Base-by-base conservation (phyloP, 2,329 filamentous ascomycete species). In the Magnaporthiopsis poae region DNA sequence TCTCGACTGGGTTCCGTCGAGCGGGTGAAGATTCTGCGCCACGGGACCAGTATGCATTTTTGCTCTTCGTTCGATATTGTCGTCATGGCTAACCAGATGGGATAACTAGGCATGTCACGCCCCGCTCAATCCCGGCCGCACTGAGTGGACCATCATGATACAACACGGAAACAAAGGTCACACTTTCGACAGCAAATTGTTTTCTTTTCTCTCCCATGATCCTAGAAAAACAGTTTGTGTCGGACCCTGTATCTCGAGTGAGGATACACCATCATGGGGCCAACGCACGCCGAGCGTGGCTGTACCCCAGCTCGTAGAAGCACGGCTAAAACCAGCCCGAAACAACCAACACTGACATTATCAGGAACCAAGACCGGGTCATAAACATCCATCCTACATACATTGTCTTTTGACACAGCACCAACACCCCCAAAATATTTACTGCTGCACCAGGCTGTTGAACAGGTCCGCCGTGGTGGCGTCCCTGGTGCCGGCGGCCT, bases 381-480 rank as follows among this genome's bases (percentile, higher is more conserved):
- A 46, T 46, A 46, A 13, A 5, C 31, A 31, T 31, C 31, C 31
- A 46, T 46, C 39, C 13, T 46, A 18, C 39, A 46, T 46, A 18
- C 39, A 46, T 5, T 15, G 15, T 46, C 75, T 65, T 65, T 12
- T 11, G 80, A 80, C 29, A 78, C 78, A 3, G 3, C 1, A 56
- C 25, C 21, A 56, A 5, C 2, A 21, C 15, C 46, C 7, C 21
- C 7, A 11, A 25, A 9, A n/a, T 2, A 18, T 11, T n/a, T 56
- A 56, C 46, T 56, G 46, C 46, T 56, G 46, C 12, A 81, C 71
- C n/a, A 73, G 69, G 12, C 70, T 68, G 73, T 81, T 81, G 76
- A 78, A 81, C 33, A 73, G 73, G 61, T 79, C 67, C 18, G 79
- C 79, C 0, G 78, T 79, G 1, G 72, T 67, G 18, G 70, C 74